Base-by-base conservation (phyloP, 371 early-diverging fungal genomes). In the Mortierella sp. region DNA sequence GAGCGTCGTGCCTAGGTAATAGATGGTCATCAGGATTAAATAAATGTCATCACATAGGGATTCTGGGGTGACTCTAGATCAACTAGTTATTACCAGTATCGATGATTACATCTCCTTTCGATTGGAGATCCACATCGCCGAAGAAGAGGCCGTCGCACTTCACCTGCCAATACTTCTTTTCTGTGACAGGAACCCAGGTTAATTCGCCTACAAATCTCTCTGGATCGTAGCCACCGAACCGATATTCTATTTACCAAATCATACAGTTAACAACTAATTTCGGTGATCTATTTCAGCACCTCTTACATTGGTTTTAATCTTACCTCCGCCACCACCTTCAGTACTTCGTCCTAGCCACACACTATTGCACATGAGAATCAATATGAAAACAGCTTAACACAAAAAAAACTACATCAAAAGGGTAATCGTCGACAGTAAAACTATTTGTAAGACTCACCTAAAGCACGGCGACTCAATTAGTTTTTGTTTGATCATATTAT, bases 141-240 rank as follows among this genome's bases (percentile, higher is more conserved):
- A 88, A 69, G 4, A 76, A 70, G 41, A 89, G 63, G 13, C 81
- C 80, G 3, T 80, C 86, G 55, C 88, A 69, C 16, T 82, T 70
- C 4, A 88, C 82, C 70, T 88, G 88, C 90, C 90, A 89, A 55
- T 88, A 88, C 55, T 83, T 83, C 70, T 84, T 72, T 28, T 71
- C 57, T 0, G 84, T 84, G 21, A 87, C 83, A 19, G 85, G 83
- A 6, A 86, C 81, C 58, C 84, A 86, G 19, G 82, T 85, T 43
- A 87, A 64, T 9, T 74, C 68, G 50, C 86, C 87, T 19, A 71
- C 83, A 43, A 82, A 81, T 40, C 70, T 74, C 11, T 77, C 73
- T 16, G 65, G 24, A 22, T 87, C 84, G 65, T 85, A 85, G 24
- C 81, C 86, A 62, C 87, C 87, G 50, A 86, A 86, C 15, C 79